Evolutionary conservation across 108 stramenopile genomes (phyloP).

Genomic region (Skeletonema potamos): DNA sequence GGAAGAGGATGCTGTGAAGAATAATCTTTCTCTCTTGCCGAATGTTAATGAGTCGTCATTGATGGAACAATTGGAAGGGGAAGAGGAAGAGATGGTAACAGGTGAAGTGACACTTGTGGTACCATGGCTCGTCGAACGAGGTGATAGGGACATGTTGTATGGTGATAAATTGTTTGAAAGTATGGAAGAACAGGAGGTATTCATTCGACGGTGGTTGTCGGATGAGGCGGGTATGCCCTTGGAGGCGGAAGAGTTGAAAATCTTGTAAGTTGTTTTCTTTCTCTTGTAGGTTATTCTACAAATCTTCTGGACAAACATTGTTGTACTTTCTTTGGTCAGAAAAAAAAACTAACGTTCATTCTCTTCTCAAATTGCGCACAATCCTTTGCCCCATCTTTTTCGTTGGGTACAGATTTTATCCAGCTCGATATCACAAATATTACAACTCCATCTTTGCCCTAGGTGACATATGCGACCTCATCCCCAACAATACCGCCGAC

Average conservation of each 20-base stretch:
- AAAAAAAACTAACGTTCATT: not conserved
- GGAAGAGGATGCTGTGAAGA: not conserved
- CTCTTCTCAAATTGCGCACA: constrained; percentile 10
- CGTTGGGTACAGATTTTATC: constrained; percentile 35
- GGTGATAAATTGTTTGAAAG: constrained; percentile 37
- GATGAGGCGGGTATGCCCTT: constrained; percentile 54
- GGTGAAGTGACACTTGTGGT: constrained; percentile 63
- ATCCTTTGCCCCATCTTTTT: constrained; percentile 3
- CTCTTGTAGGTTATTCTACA: not conserved
- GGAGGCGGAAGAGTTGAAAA: constrained; percentile 51
- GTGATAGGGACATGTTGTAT: constrained; percentile 56
- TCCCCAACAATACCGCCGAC: constrained; percentile 38
- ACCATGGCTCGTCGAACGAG: constrained; percentile 63
- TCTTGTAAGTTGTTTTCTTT: constrained; percentile 43
- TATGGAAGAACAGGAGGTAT: constrained; percentile 61
- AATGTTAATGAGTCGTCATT: not conserved
- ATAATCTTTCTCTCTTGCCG: not conserved
- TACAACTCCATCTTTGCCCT: constrained; percentile 72
- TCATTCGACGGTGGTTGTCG: constrained; percentile 70
- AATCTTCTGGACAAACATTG: too few species aligned
- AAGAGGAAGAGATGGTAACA: not conserved
- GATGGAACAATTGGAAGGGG: not conserved
- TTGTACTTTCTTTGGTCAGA: not conserved
- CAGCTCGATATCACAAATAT: constrained; percentile 51
- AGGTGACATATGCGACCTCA: constrained; percentile 61